Conservation (phyloP, 2,329 filamentous ascomycete genomes). For the Neocucurbitaria cava region DNA sequence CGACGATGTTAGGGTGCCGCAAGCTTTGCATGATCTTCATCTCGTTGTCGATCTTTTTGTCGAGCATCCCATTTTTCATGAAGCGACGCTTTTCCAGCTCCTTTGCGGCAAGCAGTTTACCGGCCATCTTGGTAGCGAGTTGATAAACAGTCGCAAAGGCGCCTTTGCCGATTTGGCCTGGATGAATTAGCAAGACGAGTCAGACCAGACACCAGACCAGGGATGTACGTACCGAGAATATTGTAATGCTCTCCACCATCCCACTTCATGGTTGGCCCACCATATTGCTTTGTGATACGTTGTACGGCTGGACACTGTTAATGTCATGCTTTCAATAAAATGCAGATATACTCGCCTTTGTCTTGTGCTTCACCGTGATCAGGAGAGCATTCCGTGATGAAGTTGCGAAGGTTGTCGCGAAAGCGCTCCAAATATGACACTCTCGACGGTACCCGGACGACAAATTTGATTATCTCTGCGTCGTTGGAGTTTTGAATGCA, state of each 20-base stretch:
- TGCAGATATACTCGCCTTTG: conserved; percentile 15
- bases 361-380: conserved; percentile 29
- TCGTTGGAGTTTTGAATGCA: conserved; percentile 65
- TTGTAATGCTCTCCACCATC: conserved; percentile 86
- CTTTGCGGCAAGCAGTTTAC: conserved; percentile 86
- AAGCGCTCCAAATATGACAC: conserved; percentile 74
- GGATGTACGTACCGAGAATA: conserved; percentile 58
- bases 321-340: not conserved
- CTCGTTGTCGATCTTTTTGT: conserved; percentile 94
- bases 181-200: conserved; percentile 4
- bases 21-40: conserved; percentile 93
- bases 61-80: conserved; percentile 88
- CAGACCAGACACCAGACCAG: not conserved
- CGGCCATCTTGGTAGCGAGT: conserved; percentile 84
- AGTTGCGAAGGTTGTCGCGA: conserved; percentile 70
- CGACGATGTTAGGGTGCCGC: conserved; percentile 86
- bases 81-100: conserved; percentile 93
- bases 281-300: conserved; percentile 35
- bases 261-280: conserved; percentile 72
- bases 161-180: conserved; percentile 81
- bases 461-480: conserved; percentile 75
- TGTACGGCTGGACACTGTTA: conserved; percentile 20
- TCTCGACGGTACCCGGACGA: conserved; percentile 79
- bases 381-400: conserved; percentile 58
- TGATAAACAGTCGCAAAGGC: conserved; percentile 95